phyloP scores from a whole-genome alignment of 2,329 filamentous ascomycete species.

The Fusarium sp. region DNA sequence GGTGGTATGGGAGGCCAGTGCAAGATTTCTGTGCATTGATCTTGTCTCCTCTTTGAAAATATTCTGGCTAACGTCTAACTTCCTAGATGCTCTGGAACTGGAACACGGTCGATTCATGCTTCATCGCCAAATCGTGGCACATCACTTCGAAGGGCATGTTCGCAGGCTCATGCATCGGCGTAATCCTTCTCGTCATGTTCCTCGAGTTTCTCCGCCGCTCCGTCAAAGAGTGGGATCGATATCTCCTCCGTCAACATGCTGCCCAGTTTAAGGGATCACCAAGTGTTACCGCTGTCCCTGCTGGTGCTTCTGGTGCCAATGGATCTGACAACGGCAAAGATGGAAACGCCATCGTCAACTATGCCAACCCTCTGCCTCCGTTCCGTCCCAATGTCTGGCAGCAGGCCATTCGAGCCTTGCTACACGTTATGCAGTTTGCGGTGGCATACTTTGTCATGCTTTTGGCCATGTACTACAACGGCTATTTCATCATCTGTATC shows the following conservation, averaged over 20 bases:
- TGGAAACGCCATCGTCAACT: slow-evolving; percentile 24
- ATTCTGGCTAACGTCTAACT: slow-evolving; percentile 1
- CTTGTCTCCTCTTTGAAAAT: neutral
- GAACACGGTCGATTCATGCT: slow-evolving; percentile 79
- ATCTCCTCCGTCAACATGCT: slow-evolving; percentile 70
- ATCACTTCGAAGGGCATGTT: slow-evolving; percentile 80
- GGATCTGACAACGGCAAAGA: slow-evolving; percentile 47
- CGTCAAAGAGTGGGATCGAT: slow-evolving; percentile 80
- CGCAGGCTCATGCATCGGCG: slow-evolving; percentile 84
- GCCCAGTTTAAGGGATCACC: slow-evolving; percentile 50
- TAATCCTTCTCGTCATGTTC: slow-evolving; percentile 79
- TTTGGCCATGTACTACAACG: slow-evolving; percentile 69
- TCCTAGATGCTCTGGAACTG: slow-evolving; percentile 85
- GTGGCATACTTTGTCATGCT: slow-evolving; percentile 87
- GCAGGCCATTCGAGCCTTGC: slow-evolving; percentile 75
- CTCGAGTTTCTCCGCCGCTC: slow-evolving; percentile 81
- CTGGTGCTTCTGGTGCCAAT: slow-evolving; percentile 4
- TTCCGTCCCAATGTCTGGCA: slow-evolving; percentile 74
- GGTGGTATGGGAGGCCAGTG: slow-evolving; percentile 45
- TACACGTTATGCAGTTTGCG: slow-evolving; percentile 81
- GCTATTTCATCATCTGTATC: slow-evolving; percentile 86
- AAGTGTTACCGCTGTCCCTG: slow-evolving; percentile 5
- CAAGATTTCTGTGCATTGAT: slow-evolving; percentile 58
- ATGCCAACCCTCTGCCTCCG: slow-evolving; percentile 46
- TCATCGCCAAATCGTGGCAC: slow-evolving; percentile 79